Evolutionary conservation across 768 basidiomycete genomes (phyloP).

Genomic region (Lactarius vividus): DNA sequence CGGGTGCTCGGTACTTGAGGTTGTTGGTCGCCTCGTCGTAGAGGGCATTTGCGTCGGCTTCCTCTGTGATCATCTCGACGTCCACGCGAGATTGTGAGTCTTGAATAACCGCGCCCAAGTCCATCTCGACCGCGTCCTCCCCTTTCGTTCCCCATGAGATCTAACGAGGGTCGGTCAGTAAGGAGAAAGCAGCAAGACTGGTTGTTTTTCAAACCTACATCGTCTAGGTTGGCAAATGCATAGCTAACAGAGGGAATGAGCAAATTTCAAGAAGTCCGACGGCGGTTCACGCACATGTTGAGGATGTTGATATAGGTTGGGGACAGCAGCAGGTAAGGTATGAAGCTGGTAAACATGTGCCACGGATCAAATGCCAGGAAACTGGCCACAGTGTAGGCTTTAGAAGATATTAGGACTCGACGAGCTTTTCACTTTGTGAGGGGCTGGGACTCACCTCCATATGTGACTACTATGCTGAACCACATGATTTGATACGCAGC

Average conservation of each 20-base stretch:
- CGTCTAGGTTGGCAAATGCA: constrained; percentile 83
- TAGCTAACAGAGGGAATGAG: constrained; percentile 48
- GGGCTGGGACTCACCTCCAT: constrained; percentile 53
- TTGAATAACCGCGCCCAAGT: constrained; percentile 82
- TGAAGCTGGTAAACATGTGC: constrained; percentile 91
- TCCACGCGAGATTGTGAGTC: constrained; percentile 81
- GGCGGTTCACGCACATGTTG: constrained; percentile 55
- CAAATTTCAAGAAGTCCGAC: neutral
- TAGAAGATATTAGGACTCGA: neutral
- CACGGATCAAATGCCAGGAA: constrained; percentile 90
- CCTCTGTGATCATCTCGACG: constrained; percentile 79
- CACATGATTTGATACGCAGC: constrained; percentile 71
- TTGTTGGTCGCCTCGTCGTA: constrained; percentile 84
- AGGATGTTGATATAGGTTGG: constrained; percentile 78
- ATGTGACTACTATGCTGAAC: constrained; percentile 82
- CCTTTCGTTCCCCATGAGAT: constrained; percentile 98
- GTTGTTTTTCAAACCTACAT: constrained; percentile 45
- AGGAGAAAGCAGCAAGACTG: constrained; percentile 22
- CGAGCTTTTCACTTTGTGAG: neutral
- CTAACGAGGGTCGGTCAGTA: constrained; percentile 36
- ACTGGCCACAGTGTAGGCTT: constrained; percentile 74
- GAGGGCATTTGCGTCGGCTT: constrained; percentile 76
- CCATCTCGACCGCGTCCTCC: constrained; percentile 65
- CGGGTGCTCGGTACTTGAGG: constrained; percentile 55
- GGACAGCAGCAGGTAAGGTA: constrained; percentile 83